Evolutionary conservation across 1,284 basidiomycete species (phyloP), one percentile per base, ranked within the genome.

Genomic region (Bondarzewia mesenterica): DNA sequence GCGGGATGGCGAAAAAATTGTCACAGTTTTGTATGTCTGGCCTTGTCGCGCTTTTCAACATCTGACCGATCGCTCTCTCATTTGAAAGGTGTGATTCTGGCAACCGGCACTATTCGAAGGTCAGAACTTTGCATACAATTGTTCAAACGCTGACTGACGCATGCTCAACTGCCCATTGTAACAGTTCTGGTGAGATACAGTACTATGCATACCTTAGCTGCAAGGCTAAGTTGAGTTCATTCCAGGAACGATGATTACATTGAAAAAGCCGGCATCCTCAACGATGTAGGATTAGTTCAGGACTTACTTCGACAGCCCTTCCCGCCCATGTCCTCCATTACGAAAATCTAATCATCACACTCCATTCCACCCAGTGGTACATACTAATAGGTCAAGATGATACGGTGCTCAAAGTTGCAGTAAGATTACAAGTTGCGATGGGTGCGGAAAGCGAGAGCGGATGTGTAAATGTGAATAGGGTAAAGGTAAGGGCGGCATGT

Each of bases 81-180:
- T 16, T 25, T 25, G 27, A 29, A 23, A 90, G 87, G 46, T 92
- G 90, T 59, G 90, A 93, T 64, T 89, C 88, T 12, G 91, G 90
- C 1, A 80, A 68, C 46, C 71, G 90, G 50, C 90, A 93, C 72
- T 90, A 93, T 63, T 92, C 89, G 50, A 94, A 93, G 76, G 86
- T 89, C 51, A 39, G 75, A 60, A 26, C 46, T 15, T 21, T 21
- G 41, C 43, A 32, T 16, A 5, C 20, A 10, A 26, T 21, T 21
- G 50, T 4, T 23, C 36, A 23, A 14, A 32, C 35, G 38, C 23
- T 25, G 32, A 12, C 25, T 44, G n/a, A 21, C 6, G 12, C 12
- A 45, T 12, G 21, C 47, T 46, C 44, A 45, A 44, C 3, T 26
- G 40, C 39, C 39, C n/a, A n/a, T 5, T 12, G 12, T 23, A 18